A percentile compares a stretch with the other conserved stretches of the same genome.
phyloP scores from a whole-genome alignment of 2,329 filamentous ascomycete genomes.

The Pseudogymnoascus sp. region DNA sequence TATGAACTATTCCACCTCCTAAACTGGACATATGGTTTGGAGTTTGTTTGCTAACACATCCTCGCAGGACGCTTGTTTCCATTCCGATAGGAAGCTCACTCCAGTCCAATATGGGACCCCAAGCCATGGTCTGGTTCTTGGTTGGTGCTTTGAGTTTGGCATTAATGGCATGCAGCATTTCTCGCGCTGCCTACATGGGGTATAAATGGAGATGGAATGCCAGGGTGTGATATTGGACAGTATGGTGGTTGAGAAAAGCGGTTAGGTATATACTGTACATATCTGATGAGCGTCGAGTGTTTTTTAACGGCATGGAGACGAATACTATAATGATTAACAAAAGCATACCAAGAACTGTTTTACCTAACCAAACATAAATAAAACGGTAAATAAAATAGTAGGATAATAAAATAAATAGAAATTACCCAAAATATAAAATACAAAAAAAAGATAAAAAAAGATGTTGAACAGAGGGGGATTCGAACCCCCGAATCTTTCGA shows the following conservation, averaged over 20 bases:
- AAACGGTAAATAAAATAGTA: no score
- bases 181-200: background rate
- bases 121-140: slow-evolving; percentile 2
- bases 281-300: background rate
- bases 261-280: slow-evolving; percentile 2
- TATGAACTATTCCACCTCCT: background rate
- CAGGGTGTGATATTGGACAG: background rate
- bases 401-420: background rate
- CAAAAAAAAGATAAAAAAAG: background rate
- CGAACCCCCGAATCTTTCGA: slow-evolving; percentile 10
- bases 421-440: background rate
- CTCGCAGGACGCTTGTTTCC: background rate
- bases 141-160: background rate
- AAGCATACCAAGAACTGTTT: background rate
- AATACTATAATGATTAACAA: background rate
- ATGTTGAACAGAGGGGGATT: slow-evolving; percentile 8
- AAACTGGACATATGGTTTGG: background rate
- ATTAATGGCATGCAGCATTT: background rate
- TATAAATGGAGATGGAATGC: slow-evolving; percentile 6
- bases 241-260: background rate
- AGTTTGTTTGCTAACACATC: background rate
- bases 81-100: slow-evolving; percentile 1
- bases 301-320: background rate
- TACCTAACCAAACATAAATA: background rate
- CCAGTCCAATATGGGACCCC: background rate